Conservation (phyloP, 139 green algal species). For the Chlorokybus atmophyticus region DNA sequence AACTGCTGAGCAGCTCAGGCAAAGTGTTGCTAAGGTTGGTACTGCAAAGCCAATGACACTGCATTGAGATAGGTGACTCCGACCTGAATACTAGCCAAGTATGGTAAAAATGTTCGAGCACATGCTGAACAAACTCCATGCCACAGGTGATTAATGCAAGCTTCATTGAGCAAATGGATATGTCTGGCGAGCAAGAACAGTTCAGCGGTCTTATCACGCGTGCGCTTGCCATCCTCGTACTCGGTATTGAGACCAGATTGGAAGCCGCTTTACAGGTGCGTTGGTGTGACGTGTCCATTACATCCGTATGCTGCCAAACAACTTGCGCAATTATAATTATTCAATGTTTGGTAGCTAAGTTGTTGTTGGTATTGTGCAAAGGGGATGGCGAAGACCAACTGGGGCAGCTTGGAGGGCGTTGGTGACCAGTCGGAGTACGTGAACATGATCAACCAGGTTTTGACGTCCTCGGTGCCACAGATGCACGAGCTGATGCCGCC, state of each 20-base stretch:
- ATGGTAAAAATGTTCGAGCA: background rate
- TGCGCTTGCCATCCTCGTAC: slow-evolving; percentile 66
- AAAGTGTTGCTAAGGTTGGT: slow-evolving; percentile 19
- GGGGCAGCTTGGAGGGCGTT: slow-evolving; percentile 49
- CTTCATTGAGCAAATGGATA: slow-evolving; percentile 48
- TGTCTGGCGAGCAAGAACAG: slow-evolving; percentile 62
- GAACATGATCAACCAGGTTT: slow-evolving; percentile 17
- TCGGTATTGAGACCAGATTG: slow-evolving; percentile 74
- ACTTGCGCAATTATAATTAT: too few relatives aligned
- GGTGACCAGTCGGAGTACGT: slow-evolving; percentile 68
- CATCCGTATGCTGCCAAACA: too few relatives aligned
- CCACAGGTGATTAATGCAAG: too few relatives aligned
- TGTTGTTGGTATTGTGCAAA: too few relatives aligned
- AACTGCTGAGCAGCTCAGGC: slow-evolving; percentile 30
- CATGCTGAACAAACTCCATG: too few relatives aligned
- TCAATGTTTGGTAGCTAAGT: too few relatives aligned
- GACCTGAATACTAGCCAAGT: background rate
- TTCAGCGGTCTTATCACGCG: slow-evolving; percentile 58
- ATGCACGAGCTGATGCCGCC: slow-evolving; percentile 47
- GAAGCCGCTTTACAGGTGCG: slow-evolving; percentile 53
- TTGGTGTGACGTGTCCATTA: too few relatives aligned
- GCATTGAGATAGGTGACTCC: too few relatives aligned
- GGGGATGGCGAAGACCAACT: slow-evolving; percentile 40
- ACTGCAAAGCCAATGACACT: background rate
- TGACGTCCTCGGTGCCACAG: slow-evolving; percentile 17